Evolutionary conservation across 495 filamentous ascomycete species (phyloP), one percentile per base, ranked within the genome.

Genomic region (Lasiosphaeria miniovina): DNA sequence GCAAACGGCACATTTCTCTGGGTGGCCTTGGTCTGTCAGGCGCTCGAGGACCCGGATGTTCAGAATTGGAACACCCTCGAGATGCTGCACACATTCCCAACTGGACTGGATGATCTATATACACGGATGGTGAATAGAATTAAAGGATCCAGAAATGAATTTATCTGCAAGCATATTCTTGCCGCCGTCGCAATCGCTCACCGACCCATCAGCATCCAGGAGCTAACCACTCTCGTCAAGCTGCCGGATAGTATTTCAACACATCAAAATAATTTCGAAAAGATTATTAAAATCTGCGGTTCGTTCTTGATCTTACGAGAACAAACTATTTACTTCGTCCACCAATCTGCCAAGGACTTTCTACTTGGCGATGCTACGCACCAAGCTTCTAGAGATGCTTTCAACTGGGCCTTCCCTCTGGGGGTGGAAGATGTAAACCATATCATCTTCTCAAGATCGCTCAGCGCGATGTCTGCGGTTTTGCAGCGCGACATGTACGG

Each of bases 281-380:
- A 55, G 14, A 6, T 55, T 33, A 48, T 55, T 1, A 12, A 5
- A 3, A 5, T 48, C 33, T 55, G 54, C 54, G 54, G 54, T 15
- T 55, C 54, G 6, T 55, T 55, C 34, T 48, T 55, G 24, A 33
- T 52, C 2, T 32, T 74, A 6, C 68, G 64, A 31, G 58, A 71
- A 41, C 34, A 61, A 11, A 58, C 33, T 36, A 60, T 78, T 40
- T 57, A 60, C 49, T 63, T 75, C 15, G 64, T 77, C 7, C 70
- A 78, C 57, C 71, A 75, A 59, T 78, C 74, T 12, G 74, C 63
- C 15, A 70, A 73, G 36, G 74, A 76, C 36, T 76, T 46, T 48
- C 17, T 55, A 17, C 52, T 2, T 8, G 52, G 35, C 1, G 32
- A 55, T 6, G 52, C 52, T 17, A n/a, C n/a, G n/a, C n/a, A 40